phyloP scores from a whole-genome alignment of 768 basidiomycete genomes.

The Amanita muscaria region DNA sequence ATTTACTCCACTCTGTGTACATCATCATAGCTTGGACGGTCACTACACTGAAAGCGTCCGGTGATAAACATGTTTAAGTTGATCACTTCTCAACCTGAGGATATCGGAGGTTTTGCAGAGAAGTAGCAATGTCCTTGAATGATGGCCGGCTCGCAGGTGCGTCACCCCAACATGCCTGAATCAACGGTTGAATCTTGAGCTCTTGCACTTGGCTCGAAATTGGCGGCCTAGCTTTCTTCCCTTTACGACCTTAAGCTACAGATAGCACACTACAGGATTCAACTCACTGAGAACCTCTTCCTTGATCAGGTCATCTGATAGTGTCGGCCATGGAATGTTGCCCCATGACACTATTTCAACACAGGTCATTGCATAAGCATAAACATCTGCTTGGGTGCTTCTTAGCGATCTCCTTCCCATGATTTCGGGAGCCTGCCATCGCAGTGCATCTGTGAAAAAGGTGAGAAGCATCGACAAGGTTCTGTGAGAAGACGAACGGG shows the following conservation, averaged over 20 bases:
- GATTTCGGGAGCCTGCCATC: constrained; percentile 64
- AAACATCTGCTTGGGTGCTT: constrained; percentile 54
- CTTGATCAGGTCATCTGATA: constrained; percentile 43
- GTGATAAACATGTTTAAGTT: too few species aligned
- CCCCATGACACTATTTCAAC: constrained; percentile 58
- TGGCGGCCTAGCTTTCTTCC: constrained; percentile 41
- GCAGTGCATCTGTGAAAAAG: constrained; percentile 24
- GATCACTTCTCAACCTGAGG: background rate
- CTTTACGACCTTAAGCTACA: constrained; percentile 19
- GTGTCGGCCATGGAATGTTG: constrained; percentile 45
- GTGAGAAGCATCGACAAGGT: constrained; percentile 31
- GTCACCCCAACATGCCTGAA: constrained; percentile 47
- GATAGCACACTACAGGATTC: background rate
- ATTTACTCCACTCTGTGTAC: too few species aligned
- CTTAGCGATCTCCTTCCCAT: constrained; percentile 26
- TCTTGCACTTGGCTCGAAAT: constrained; percentile 32
- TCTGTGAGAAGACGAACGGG: constrained; percentile 22
- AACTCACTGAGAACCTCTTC: constrained; percentile 41
- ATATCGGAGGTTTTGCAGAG: constrained; percentile 35
- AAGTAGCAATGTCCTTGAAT: constrained; percentile 40
- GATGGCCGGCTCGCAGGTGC: constrained; percentile 42
- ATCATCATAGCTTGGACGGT: too few species aligned
- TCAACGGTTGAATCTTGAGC: constrained; percentile 30
- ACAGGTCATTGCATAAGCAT: constrained; percentile 59
- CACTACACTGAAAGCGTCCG: too few species aligned